Conservation (phyloP, 352 stramenopile genomes). For the Phytopythium litorale region DNA sequence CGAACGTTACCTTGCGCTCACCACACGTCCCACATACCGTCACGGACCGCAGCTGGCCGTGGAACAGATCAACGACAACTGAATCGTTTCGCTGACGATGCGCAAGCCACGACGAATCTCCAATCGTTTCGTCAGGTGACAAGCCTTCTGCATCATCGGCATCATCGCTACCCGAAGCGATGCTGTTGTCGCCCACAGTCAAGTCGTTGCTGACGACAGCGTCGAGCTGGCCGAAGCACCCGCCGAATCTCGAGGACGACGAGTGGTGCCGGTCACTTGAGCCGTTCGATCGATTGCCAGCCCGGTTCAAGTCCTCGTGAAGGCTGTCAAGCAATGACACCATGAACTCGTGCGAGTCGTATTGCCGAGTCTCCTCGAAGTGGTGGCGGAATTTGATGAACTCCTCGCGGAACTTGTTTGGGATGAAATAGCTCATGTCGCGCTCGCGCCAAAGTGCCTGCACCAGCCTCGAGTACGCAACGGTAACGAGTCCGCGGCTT, state of each 20-base stretch:
- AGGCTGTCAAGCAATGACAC: constrained; percentile 96
- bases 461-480: constrained; percentile 84
- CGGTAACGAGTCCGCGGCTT: constrained; percentile 88
- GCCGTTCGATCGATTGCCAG: constrained; percentile 23
- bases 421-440: constrained; percentile 41
- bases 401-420: constrained; percentile 58
- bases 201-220: constrained; percentile 24
- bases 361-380: constrained; percentile 87
- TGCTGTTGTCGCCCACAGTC: constrained; percentile 37
- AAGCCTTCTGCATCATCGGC: constrained; percentile 1
- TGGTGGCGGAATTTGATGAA: constrained; percentile 58
- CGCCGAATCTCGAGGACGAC: constrained; percentile 12
- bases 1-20: constrained; percentile 94
- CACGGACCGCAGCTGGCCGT: constrained; percentile 94
- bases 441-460: constrained; percentile 56
- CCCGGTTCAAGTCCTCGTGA: constrained; percentile 97
- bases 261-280: constrained; percentile 27
- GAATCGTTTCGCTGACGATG: constrained; percentile 93
- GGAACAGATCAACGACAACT: constrained; percentile 95
- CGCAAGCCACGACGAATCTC: constrained; percentile 90
- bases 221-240: constrained; percentile 23
- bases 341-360: constrained; percentile 96
- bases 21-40: constrained; percentile 92
- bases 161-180: background rate
- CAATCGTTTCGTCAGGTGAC: constrained; percentile 71